Conservation (phyloP, 345 rosid genomes). For the Populus euphratica region DNA sequence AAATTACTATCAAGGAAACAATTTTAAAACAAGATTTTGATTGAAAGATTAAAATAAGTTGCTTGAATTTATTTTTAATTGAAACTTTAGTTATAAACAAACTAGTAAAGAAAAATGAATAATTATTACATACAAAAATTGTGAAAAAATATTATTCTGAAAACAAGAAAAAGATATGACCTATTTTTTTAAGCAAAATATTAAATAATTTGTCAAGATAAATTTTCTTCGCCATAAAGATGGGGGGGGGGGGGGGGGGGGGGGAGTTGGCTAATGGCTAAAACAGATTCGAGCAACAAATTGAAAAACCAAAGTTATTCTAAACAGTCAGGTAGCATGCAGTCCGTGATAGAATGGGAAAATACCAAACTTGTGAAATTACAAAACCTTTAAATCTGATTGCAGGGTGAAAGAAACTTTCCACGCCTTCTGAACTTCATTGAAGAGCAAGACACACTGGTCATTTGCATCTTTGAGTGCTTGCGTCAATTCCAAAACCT, state of each 20-base stretch:
- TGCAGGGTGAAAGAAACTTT: slow-evolving; percentile 86
- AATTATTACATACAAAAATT: background rate
- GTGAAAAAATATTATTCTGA: background rate
- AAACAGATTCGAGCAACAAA: background rate
- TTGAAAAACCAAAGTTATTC: background rate
- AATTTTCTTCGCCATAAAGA: too few species aligned
- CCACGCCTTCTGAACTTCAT: slow-evolving; percentile 98
- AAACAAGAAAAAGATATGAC: background rate
- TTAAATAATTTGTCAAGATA: too few species aligned
- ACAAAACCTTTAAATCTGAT: slow-evolving; percentile 83
- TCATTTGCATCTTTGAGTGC: slow-evolving; percentile 83
- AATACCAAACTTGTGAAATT: slow-evolving; percentile 27
- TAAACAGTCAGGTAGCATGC: background rate
- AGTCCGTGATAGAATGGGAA: slow-evolving; percentile 8
- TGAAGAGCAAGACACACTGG: slow-evolving; percentile 83
- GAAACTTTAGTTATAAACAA: background rate
- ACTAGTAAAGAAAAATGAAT: background rate
- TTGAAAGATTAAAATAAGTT: background rate
- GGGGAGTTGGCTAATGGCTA: background rate
- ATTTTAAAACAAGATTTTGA: background rate
- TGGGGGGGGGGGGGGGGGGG: too few species aligned
- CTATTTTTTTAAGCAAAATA: background rate
- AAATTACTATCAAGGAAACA: background rate
- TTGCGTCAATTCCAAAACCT: slow-evolving; percentile 65
- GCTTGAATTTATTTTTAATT: background rate